Evolutionary conservation across 192 early-diverging fungal genomes (phyloP), one percentile per base, ranked within the genome.

Genomic region (Geranomyces variabilis): DNA sequence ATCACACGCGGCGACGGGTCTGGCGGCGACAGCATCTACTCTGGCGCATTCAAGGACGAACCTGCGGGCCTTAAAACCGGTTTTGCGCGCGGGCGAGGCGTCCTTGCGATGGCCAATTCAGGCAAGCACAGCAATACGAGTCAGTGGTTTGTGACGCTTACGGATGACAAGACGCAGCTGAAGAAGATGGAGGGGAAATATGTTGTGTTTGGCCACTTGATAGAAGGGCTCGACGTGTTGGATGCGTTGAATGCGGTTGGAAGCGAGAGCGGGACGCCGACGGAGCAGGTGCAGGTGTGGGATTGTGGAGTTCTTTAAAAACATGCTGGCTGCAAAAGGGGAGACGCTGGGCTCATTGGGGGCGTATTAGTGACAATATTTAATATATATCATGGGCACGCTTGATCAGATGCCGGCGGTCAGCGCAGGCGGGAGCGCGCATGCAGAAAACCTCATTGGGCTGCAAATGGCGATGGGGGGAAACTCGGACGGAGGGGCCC

Each of bases 71-170:
- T 79, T 28, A 64, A 64, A 36, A 64, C 63, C 6, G 63, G 63
- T 3, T 34, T 60, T 34, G 58, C 31, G 19, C 2, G 31, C 3
- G 51, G 51, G 17, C 17, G 31, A 4, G 78, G 79, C 19, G 34
- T 51, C 22, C 83, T 95, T 72, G 91, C 89, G 62, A 95, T 95
- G 93, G 92, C 93, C 72, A 94, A 95, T 70, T 84, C 88, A 70
- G 92, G 93, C 29, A 87, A 90, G 63, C 65, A 83, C 59, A 63
- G 63, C 22, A 90, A 92, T 49, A 90, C 87, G 34, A 93, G 89
- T 29, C 94, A 97, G 75, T 95, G 95, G 67, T 95, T 95, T 75
- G 83, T 97, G 58, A 94, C 81, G 86, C 17, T 85, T 78, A n/a
- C 87, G 87, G 63, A 90, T 88, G 6, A 91, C 88, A 29, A 90